phyloP scores from a whole-genome alignment of 495 filamentous ascomycete species.

The Pyronema domesticum region DNA sequence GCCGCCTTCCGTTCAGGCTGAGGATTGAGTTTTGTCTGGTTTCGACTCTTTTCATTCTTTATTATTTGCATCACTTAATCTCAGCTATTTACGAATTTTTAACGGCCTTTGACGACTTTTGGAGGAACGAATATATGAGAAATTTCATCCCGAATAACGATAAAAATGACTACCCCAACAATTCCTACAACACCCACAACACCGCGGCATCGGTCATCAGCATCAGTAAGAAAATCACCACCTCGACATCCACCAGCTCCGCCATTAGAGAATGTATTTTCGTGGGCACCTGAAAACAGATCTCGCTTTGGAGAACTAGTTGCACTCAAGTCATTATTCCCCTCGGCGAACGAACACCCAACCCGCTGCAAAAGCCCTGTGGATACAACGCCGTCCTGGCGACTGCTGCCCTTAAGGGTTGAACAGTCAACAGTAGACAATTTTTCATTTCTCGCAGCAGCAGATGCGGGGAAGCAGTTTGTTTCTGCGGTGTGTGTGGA shows the following conservation, averaged over 20 bases:
- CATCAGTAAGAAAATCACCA: neutral
- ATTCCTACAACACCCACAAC: neutral
- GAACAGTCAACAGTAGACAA: constrained; percentile 21
- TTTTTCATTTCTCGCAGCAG: constrained; percentile 22
- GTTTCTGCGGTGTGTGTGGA: constrained; percentile 23
- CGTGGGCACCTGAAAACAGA: constrained; percentile 15
- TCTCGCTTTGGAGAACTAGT: constrained; percentile 20
- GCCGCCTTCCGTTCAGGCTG: neutral
- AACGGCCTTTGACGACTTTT: too few species aligned
- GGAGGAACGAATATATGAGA: too few species aligned
- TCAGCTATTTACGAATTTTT: neutral
- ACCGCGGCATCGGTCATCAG: neutral
- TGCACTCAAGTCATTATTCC: constrained; percentile 17
- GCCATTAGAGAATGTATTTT: constrained; percentile 14
- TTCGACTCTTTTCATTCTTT: neutral
- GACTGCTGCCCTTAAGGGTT: constrained; percentile 15
- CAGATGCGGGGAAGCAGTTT: constrained; percentile 8
- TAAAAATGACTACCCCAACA: neutral
- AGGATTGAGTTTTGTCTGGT: too few species aligned
- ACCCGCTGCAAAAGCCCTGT: too few species aligned
- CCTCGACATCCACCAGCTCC: neutral
- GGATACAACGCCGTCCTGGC: constrained; percentile 1
- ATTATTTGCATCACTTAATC: neutral
- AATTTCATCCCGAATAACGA: too few species aligned
- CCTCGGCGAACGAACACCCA: constrained; percentile 2